Evolutionary conservation across 345 rosid genomes (phyloP), one percentile per base, ranked within the genome.

Genomic region (Barbarea vulgaris): DNA sequence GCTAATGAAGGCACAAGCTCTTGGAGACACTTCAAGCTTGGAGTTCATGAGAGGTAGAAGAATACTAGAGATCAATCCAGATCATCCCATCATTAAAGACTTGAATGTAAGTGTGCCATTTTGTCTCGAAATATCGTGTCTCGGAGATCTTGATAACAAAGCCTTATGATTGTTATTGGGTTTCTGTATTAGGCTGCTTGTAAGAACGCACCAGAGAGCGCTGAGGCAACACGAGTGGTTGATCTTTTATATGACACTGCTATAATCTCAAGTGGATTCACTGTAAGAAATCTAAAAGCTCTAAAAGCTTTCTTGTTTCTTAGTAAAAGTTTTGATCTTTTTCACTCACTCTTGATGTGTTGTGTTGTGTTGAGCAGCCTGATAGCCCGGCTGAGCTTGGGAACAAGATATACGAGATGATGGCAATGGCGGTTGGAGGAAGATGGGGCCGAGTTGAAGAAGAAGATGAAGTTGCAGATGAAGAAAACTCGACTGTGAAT

Each of bases 1-100:
- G 83, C 67, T 96, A 81, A 96, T 96, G 99, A 93, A 93, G 83
- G 99, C 99, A 44, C 99, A 96, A 84, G 93, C 99, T 37, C 96
- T 96, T 44, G 97, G 98, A 42, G 99, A 96, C 65, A 87, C 94
- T 62, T 83, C 96, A 25, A 96, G 97, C 84, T 82, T 96, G 91
- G 98, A 93, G 80, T 96, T 96, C 83, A 93, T 93, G 99, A 85
- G 96, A 78, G 98, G 99, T 37, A 84, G 98, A 75, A 93, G 97
- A 84, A 93, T 96, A 55, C 72, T 96, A 67, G 97, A 96, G 87
- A 87, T 96, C 62, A 96, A 92, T 80, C 91, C 96, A 2, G 96
- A 91, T 65, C 99, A 96, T 78, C 97, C 99, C 5, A 90, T 96
- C 56, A 69, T 96, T 41, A 85, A 89, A 79, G 98, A 96, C 80